Conservation (phyloP, 2,329 filamentous ascomycete species). For the Didymella sp. region DNA sequence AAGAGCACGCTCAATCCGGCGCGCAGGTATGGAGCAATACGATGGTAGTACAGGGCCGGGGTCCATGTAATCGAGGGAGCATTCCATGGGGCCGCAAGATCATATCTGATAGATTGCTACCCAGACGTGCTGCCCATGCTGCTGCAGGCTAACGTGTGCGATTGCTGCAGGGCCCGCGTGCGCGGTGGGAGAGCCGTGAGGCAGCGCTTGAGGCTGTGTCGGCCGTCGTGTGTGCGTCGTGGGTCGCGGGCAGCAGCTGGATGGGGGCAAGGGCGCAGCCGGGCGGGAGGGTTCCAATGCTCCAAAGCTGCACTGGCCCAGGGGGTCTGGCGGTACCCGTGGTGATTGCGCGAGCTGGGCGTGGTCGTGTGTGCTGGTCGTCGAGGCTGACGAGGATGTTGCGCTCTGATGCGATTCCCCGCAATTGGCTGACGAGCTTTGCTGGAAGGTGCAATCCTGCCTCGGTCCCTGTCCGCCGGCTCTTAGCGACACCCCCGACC, state of each 20-base stretch:
- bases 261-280: conserved; percentile 13
- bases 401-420: conserved; percentile 37
- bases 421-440: conserved; percentile 35
- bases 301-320: background rate
- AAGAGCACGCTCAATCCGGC: conserved; percentile 42
- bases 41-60: conserved; percentile 47
- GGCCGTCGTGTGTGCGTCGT: conserved; percentile 13
- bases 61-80: conserved; percentile 48
- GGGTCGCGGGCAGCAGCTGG: conserved; percentile 22
- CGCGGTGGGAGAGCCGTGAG: conserved; percentile 13
- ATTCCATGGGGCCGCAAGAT: conserved; percentile 40
- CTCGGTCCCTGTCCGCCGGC: conserved; percentile 10
- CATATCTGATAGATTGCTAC: conserved; percentile 44
- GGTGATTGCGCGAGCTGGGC: conserved; percentile 8
- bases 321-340: background rate
- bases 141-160: conserved; percentile 27
- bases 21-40: conserved; percentile 50
- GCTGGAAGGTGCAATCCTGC: conserved; percentile 9
- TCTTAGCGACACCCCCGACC: conserved; percentile 5
- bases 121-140: conserved; percentile 46
- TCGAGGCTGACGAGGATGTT: conserved; percentile 19
- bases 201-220: conserved; percentile 27
- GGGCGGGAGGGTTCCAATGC: background rate
- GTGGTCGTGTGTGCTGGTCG: conserved; percentile 24
- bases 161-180: conserved; percentile 15